Conservation (phyloP, 2,329 filamentous ascomycete genomes). For the Hypocreales sp. region DNA sequence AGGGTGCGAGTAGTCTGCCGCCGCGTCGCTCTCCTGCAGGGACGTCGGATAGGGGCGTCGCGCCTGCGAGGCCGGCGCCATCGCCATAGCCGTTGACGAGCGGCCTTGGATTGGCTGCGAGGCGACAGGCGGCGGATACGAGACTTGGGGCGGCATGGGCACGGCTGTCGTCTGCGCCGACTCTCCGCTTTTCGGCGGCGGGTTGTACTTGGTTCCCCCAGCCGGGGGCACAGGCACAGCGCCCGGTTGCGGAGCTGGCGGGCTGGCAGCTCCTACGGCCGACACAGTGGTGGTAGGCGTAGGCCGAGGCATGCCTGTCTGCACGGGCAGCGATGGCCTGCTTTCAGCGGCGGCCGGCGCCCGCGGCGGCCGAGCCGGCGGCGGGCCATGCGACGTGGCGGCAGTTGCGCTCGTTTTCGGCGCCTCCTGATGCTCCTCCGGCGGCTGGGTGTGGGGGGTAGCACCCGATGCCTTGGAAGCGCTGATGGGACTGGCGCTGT, state of each 20-base stretch:
- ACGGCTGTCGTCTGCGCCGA: conserved; percentile 20
- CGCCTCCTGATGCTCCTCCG: conserved; percentile 5
- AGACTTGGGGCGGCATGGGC: conserved; percentile 31
- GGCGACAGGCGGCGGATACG: conserved; percentile 28
- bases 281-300: conserved; percentile 25
- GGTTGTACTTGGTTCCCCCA: conserved; percentile 21
- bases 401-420: conserved; percentile 13
- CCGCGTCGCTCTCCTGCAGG: conserved; percentile 11
- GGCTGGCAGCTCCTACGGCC: conserved; percentile 18
- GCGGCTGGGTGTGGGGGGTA: conserved; percentile 26
- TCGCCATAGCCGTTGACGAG: conserved; percentile 26
- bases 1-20: conserved; percentile 25
- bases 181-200: conserved; percentile 36
- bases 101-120: conserved; percentile 26
- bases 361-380: not conserved
- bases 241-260: conserved; percentile 42
- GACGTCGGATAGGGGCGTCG: conserved; percentile 11
- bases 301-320: conserved; percentile 23
- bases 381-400: not conserved
- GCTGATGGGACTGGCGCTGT: conserved; percentile 42
- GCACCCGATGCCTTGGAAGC: conserved; percentile 34
- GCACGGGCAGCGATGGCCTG: conserved; percentile 23
- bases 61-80: conserved; percentile 11
- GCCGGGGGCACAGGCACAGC: conserved; percentile 30
- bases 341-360: not conserved